These are phyloP conservation scores for Raddia guianensis DNA, from an alignment of 176 grass and related monocot species.

Conservation along the genomic window DNA sequence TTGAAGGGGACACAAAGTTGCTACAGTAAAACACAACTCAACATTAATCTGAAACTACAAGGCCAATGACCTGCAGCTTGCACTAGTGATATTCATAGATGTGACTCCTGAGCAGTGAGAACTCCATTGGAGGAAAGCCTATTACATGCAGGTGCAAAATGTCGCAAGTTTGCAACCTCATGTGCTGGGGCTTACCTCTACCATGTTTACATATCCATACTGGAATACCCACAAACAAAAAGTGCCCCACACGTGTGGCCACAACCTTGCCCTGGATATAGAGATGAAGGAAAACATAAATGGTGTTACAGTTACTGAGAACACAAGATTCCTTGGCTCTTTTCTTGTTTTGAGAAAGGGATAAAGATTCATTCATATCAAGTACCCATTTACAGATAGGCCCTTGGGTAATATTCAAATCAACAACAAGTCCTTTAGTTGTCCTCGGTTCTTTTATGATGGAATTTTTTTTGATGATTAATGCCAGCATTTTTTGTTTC, in stretches of 20 bases:
- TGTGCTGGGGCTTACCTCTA: background rate
- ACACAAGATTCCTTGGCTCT: background rate
- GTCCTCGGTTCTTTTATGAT: background rate
- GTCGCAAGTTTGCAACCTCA: background rate
- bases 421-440: too few relatives aligned
- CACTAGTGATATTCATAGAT: background rate
- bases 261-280: background rate
- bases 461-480: background rate
- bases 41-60: too few relatives aligned
- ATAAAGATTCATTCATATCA: too few relatives aligned
- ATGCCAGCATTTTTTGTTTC: background rate
- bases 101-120: background rate
- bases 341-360: too few relatives aligned
- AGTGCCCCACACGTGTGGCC: slow-evolving; percentile 10
- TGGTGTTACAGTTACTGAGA: slow-evolving; percentile 17
- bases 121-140: background rate
- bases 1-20: too few relatives aligned
- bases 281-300: slow-evolving; percentile 17
- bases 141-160: background rate
- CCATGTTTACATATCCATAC: background rate
- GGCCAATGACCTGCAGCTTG: background rate
- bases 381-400: too few relatives aligned
- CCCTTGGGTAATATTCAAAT: too few relatives aligned
- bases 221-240: background rate
- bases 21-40: too few relatives aligned